Conservation (phyloP, 805 yeast genomes). For the Candida xyloterini region DNA sequence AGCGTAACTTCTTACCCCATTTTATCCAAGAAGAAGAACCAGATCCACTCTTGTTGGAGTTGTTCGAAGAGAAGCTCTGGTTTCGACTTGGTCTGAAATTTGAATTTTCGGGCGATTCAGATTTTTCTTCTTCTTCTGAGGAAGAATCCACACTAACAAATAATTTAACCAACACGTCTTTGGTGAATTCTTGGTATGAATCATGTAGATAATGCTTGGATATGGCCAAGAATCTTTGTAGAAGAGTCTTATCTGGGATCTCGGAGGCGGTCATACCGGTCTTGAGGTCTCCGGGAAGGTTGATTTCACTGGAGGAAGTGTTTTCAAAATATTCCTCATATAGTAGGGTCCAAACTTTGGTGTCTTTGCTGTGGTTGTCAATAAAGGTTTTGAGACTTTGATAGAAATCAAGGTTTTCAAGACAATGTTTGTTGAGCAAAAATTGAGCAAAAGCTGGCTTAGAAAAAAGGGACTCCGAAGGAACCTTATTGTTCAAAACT, state of each 20-base stretch:
- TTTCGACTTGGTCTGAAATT: slow-evolving; percentile 6
- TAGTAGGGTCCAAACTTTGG: slow-evolving; percentile 28
- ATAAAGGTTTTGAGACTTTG: slow-evolving; percentile 25
- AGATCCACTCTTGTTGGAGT: slow-evolving; percentile 4
- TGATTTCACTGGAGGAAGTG: slow-evolving; percentile 30
- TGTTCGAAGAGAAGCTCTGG: slow-evolving; percentile 11
- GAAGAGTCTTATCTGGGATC: slow-evolving; percentile 21
- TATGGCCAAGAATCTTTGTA: slow-evolving; percentile 22
- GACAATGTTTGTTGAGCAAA: slow-evolving; percentile 31
- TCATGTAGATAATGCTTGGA: slow-evolving; percentile 28
- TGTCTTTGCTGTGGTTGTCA: slow-evolving; percentile 10
- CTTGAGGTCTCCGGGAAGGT: slow-evolving; percentile 31
- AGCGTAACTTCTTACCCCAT: slow-evolving; percentile 7
- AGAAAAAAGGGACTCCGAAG: slow-evolving; percentile 22
- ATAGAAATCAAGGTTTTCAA: slow-evolving; percentile 36
- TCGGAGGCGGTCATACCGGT: slow-evolving; percentile 9
- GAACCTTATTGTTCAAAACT: slow-evolving; percentile 26
- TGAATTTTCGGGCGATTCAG: slow-evolving; percentile 7
- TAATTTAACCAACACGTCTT: slow-evolving; percentile 12
- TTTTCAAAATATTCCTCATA: slow-evolving; percentile 27
- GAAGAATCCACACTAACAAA: slow-evolving; percentile 13
- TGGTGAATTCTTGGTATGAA: slow-evolving; percentile 31
- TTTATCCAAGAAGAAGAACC: slow-evolving; percentile 10
- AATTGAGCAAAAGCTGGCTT: slow-evolving; percentile 29
- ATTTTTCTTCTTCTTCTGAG: slow-evolving; percentile 12